Evolutionary conservation across 768 basidiomycete species (phyloP).

Genomic region (Amanita rimosa): DNA sequence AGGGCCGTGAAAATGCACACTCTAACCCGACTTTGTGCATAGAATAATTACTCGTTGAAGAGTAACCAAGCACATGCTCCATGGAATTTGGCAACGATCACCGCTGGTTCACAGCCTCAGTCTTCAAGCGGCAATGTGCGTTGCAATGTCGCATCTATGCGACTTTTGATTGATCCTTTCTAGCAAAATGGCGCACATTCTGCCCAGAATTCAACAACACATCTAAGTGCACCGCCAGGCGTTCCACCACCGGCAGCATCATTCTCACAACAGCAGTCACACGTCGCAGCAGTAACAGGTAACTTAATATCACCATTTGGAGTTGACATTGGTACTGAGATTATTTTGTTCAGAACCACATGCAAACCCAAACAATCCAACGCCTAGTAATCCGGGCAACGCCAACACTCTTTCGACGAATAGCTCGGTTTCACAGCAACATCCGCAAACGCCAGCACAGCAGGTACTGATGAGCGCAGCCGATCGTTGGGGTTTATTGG

Average conservation of each 20-base stretch:
- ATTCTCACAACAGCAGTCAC: constrained; percentile 14
- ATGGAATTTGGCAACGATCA: constrained; percentile 50
- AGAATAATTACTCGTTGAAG: constrained; percentile 55
- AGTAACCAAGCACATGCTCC: constrained; percentile 53
- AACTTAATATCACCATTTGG: constrained; percentile 11
- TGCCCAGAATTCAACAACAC: constrained; percentile 28
- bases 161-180: constrained; percentile 2
- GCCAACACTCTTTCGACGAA: constrained; percentile 18
- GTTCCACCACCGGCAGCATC: constrained; percentile 21
- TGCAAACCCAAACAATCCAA: constrained; percentile 20
- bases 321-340: constrained; percentile 25
- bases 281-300: constrained; percentile 9
- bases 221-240: constrained; percentile 41
- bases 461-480: constrained; percentile 89
- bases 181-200: constrained; percentile 37
- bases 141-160: not conserved
- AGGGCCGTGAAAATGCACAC: not conserved
- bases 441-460: constrained; percentile 84
- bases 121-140: constrained; percentile 4
- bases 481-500: constrained; percentile 89
- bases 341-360: constrained; percentile 20
- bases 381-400: constrained; percentile 21
- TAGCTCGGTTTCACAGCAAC: constrained; percentile 28
- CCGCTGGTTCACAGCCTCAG: constrained; percentile 27
- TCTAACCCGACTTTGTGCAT: constrained; percentile 1